Conservation (phyloP, 2,329 filamentous ascomycete species). For the Neoascochyta sp. region DNA sequence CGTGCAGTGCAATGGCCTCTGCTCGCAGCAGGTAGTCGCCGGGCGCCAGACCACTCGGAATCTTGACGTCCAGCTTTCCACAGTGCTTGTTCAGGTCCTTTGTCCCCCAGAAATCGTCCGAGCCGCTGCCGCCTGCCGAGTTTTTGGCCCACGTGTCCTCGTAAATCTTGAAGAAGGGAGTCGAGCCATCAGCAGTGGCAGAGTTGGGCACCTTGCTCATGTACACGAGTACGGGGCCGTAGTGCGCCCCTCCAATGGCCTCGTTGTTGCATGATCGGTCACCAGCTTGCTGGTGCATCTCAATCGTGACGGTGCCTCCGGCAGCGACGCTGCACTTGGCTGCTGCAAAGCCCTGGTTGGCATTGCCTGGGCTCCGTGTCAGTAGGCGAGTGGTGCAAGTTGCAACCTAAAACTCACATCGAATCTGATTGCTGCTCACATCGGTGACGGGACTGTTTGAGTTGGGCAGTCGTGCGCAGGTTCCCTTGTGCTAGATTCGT, state of each 20-base stretch:
- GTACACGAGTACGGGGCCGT: slow-evolving; percentile 55
- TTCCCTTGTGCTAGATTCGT: slow-evolving; percentile 8
- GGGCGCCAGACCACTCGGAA: slow-evolving; percentile 51
- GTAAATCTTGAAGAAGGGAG: slow-evolving; percentile 57
- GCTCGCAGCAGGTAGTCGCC: slow-evolving; percentile 54
- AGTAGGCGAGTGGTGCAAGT: background rate
- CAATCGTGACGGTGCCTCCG: slow-evolving; percentile 46
- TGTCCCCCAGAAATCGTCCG: slow-evolving; percentile 49
- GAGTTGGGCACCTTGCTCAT: slow-evolving; percentile 43
- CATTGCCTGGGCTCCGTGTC: slow-evolving; percentile 14
- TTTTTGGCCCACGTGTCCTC: slow-evolving; percentile 51
- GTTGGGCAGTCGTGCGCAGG: slow-evolving; percentile 25
- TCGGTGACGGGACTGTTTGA: slow-evolving; percentile 44
- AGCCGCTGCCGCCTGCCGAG: slow-evolving; percentile 38
- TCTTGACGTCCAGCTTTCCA: slow-evolving; percentile 49
- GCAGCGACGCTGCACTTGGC: slow-evolving; percentile 48
- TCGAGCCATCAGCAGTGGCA: slow-evolving; percentile 50
- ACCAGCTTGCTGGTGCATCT: slow-evolving; percentile 51
- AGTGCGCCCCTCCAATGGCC: slow-evolving; percentile 34
- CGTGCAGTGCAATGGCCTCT: slow-evolving; percentile 60
- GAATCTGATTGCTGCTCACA: slow-evolving; percentile 52
- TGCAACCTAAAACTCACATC: slow-evolving; percentile 42
- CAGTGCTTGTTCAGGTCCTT: slow-evolving; percentile 48
- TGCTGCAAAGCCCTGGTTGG: slow-evolving; percentile 22
- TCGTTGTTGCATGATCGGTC: slow-evolving; percentile 49